Base-by-base conservation (phyloP, 2,329 filamentous ascomycete species). In the Magnaporthales sp. region DNA sequence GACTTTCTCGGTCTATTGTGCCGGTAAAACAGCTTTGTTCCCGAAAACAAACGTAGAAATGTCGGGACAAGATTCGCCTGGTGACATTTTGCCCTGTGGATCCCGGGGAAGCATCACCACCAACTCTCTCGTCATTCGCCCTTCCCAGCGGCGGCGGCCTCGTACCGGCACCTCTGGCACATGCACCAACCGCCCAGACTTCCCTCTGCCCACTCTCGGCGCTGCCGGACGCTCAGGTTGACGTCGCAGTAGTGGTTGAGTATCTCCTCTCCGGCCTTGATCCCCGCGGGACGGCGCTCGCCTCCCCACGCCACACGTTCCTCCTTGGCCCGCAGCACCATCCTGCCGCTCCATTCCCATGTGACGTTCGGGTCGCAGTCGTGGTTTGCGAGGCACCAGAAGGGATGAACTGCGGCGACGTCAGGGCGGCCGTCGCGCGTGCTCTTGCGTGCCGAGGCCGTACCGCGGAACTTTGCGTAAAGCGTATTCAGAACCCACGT, bases 321-420 rank as follows among this genome's bases (percentile, higher is more conserved):
- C 69, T 87, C 80, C 63, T 88, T 80, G 2, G 86, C 86, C 81
- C 81, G 86, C 68, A 95, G 86, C 46, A 86, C 84, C 84, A 95
- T 93, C 65, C 84, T 84, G 0, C 91, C 91, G 30, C 90, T 88
- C 92, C 93, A 97, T 73, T 96, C 91, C 95, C 95, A 99, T 3
- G 86, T 86, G 54, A 98, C 93, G 76, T 97, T 97, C 9, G 95
- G 95, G 74, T 97, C 89, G 78, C 95, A 99, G 75, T 93, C 92
- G 76, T 99, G 95, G 74, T 99, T 99, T 30, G 94, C 93, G 31
- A 98, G 83, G 77, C 93, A 98, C 93, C 95, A 99, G 71, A 96
- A 87, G 1, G 94, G 93, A 78, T 98, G 93, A 30, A 98, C 93
- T 30, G 94, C 94, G 30, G 92, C 92, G 4, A 97, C 90, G 73